phyloP scores from a whole-genome alignment of 2,329 filamentous ascomycete species.

The Penicillium brevicompactum region DNA sequence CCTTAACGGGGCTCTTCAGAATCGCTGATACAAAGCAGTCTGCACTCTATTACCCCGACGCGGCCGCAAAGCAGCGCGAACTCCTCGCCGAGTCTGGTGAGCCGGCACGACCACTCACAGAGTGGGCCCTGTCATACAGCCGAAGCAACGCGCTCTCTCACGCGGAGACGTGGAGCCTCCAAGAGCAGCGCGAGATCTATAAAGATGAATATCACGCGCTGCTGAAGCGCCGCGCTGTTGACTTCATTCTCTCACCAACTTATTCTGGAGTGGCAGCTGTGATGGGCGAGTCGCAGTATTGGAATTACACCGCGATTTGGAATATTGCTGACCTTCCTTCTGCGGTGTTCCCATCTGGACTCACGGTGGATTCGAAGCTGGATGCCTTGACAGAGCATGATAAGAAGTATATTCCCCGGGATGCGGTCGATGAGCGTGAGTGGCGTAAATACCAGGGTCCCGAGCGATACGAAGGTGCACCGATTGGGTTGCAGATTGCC shows the following conservation, averaged over 20 bases:
- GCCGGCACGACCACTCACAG: constrained; percentile 48
- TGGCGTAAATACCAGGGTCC: constrained; percentile 36
- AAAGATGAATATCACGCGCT: constrained; percentile 36
- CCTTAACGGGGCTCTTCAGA: constrained; percentile 1
- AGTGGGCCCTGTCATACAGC: constrained; percentile 40
- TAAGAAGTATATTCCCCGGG: constrained; percentile 23
- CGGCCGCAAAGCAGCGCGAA: constrained; percentile 34
- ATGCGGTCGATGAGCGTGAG: constrained; percentile 32
- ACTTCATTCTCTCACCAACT: constrained; percentile 35
- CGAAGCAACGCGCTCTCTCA: constrained; percentile 25
- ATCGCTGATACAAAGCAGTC: constrained; percentile 36
- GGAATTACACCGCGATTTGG: constrained; percentile 40
- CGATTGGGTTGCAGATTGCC: constrained; percentile 56
- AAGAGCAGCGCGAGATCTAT: constrained; percentile 30
- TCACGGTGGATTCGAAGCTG: constrained; percentile 28
- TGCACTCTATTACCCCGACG: constrained; percentile 53
- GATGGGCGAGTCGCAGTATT: constrained; percentile 38
- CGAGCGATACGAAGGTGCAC: constrained; percentile 43
- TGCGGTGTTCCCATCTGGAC: constrained; percentile 30
- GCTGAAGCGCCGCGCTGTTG: constrained; percentile 30
- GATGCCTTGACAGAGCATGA: constrained; percentile 24
- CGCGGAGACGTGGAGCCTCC: constrained; percentile 31
- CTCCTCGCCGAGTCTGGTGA: constrained; percentile 43
- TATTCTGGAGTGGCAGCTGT: constrained; percentile 33
- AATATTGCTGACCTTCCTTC: constrained; percentile 35